phyloP scores from a whole-genome alignment of 345 rosid genomes.

The Syzygium grande region DNA sequence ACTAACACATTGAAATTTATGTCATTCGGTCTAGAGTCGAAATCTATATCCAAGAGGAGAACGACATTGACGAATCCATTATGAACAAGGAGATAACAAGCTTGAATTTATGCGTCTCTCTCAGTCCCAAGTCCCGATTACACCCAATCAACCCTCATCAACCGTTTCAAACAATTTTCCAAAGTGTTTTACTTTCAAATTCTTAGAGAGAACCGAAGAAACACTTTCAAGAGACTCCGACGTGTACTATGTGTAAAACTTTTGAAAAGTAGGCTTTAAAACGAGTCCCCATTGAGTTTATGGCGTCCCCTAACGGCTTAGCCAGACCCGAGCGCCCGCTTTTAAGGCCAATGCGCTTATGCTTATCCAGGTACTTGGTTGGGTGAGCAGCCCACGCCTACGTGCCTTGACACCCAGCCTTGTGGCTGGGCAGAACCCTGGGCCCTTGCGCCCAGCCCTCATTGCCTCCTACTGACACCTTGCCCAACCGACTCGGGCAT shows the following conservation, averaged over 20 bases:
- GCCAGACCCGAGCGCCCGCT: background rate
- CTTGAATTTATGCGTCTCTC: background rate
- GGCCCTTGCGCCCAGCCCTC: accelerated
- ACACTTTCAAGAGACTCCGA: background rate
- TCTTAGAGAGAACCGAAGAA: background rate
- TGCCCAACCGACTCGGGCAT: background rate
- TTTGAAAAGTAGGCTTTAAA: background rate
- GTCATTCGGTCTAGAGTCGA: accelerated
- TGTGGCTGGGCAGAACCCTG: background rate
- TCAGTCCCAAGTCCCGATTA: accelerated
- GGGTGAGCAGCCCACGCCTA: background rate
- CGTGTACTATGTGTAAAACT: accelerated
- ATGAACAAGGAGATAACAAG: background rate
- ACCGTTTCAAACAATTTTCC: background rate
- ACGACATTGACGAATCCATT: background rate
- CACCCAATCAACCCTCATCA: background rate
- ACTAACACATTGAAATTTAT: background rate
- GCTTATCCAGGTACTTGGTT: background rate
- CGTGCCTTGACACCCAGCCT: background rate
- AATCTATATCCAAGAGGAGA: background rate
- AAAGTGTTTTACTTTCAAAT: background rate
- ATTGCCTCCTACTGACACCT: background rate
- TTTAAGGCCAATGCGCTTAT: background rate
- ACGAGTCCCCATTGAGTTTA: background rate
- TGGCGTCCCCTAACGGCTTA: accelerated